Percentiles rank a stretch among this genome's conserved stretches.
phyloP scores from a whole-genome alignment of 2,329 filamentous ascomycete species.

The Curvularia lunata region DNA sequence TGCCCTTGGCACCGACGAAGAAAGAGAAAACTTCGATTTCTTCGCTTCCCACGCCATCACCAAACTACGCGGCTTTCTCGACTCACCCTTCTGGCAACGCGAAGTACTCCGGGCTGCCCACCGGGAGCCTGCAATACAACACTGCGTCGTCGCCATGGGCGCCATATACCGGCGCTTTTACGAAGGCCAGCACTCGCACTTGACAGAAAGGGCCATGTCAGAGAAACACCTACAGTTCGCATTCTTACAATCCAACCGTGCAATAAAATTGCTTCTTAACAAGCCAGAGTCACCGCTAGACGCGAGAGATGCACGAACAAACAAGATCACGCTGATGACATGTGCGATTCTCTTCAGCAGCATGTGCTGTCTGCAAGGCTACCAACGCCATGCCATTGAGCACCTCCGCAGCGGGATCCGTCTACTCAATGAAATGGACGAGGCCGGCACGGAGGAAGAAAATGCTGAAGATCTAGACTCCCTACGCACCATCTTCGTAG shows the following conservation, averaged over 20 bases:
- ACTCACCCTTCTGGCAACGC: slow-evolving; percentile 41
- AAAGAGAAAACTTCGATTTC: slow-evolving; percentile 41
- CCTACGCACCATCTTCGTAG: slow-evolving; percentile 39
- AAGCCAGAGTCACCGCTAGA: slow-evolving; percentile 7
- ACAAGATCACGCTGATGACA: slow-evolving; percentile 42
- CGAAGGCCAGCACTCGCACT: slow-evolving; percentile 25
- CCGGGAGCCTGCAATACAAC: slow-evolving; percentile 37
- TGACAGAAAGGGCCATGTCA: slow-evolving; percentile 30
- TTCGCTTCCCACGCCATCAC: slow-evolving; percentile 34
- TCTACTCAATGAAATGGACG: slow-evolving; percentile 39
- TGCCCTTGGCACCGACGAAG: slow-evolving; percentile 28
- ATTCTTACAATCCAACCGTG: slow-evolving; percentile 41
- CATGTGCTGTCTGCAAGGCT: slow-evolving; percentile 43
- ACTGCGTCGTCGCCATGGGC: slow-evolving; percentile 40
- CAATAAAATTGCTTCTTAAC: slow-evolving; percentile 33
- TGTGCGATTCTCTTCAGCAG: slow-evolving; percentile 41
- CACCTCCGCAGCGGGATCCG: slow-evolving; percentile 42
- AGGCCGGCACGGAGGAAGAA: slow-evolving; percentile 1
- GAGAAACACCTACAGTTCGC: slow-evolving; percentile 39
- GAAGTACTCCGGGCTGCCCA: slow-evolving; percentile 43
- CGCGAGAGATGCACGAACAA: slow-evolving; percentile 10
- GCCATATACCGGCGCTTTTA: slow-evolving; percentile 44
- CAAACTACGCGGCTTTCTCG: slow-evolving; percentile 38
- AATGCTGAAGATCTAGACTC: slow-evolving; percentile 38
- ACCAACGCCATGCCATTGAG: slow-evolving; percentile 35